Evolutionary conservation across 345 rosid species (phyloP), one percentile per base, ranked within the genome.

Genomic region (Erucastrum elatum): DNA sequence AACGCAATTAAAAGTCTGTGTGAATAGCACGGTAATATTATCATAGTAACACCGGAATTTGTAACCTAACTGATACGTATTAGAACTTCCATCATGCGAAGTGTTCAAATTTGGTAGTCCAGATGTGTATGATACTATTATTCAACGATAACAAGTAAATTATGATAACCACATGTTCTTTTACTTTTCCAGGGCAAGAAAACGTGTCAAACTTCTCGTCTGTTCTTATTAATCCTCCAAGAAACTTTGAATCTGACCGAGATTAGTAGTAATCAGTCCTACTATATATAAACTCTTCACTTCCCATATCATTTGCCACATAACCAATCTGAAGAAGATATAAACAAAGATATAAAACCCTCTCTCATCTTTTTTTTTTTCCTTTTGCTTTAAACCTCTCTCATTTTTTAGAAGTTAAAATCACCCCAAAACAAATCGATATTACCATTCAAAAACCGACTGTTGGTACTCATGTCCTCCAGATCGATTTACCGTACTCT

Each of bases 241-340:
- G 82, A 35, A 79, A 79, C 70, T 61, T 79, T 79, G 82, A 79
- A 79, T 55, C 13, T 73, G 77, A 73, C 78, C 74, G 1, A 66
- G 37, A 61, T 21, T 79, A 26, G 58, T 72, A 12, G 1, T 67
- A 73, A 25, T 62, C 44, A 59, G 3, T 66, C 64, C 3, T 73
- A 11, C 5, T 44, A 2, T 72, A 78, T 13, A 72, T 67, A 73
- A 44, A 72, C 27, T 11, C 44, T 30, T 66, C 68, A 66, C 63
- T 33, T 72, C 44, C 27, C 69, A 66, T 25, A 25, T 59, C 11
- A 59, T 72, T 29, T 25, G 16, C 33, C 41, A 33, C 77, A 66
- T 21, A 66, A 44, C 49, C 64, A 73, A 49, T 46, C 62, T 58
- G 21, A 41, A 62, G 13, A 60, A 8, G 53, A 46, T 16, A n/a